Evolutionary conservation across 2,329 filamentous ascomycete genomes (phyloP), one percentile per base, ranked within the genome.

Genomic region (Diaporthe longicolla): DNA sequence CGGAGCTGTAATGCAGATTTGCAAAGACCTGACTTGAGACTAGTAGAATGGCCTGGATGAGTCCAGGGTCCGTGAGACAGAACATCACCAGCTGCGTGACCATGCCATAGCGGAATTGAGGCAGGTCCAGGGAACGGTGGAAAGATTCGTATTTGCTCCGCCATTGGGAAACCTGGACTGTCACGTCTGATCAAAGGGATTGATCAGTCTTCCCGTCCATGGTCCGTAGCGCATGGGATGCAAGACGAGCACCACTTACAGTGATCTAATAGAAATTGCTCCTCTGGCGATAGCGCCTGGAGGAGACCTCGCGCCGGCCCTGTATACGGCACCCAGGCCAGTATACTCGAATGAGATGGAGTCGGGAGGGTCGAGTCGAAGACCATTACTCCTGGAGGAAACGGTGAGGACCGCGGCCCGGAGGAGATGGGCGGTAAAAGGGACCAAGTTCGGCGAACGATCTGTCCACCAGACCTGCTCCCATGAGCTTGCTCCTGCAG

Each of bases 51-150:
- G 70, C 73, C 13, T 74, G 70, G 9, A 72, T 17, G 11, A 74
- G 69, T 2, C 73, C 73, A 6, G 3, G n/a, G 43, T 74, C 73
- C 4, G 70, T 72, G 13, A 72, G 21, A 45, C 73, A 74, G 24
- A 74, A 63, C 43, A 5, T n/a, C 10, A 63, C 26, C 70, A 70
- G 69, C 7, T 72, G 19, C 26, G 19, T 35, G 0, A 48, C 40
- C 59, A 72, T 72, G 43, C 70, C 61, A 7, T 58, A 43, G 9
- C 54, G 58, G 52, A 72, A 74, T 1, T 5, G 13, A 4, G 43
- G 24, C 11, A 69, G 48, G 19, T 74, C 61, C 21, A 74, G 55
- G 15, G 35, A n/a, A 6, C 61, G 52, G 8, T 37, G n/a, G 4
- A 54, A 9, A 29, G 61, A 48, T 48, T 72, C 61, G 26, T 71